phyloP scores from a whole-genome alignment of 768 basidiomycete species.

The Pulveroboletus sp. region DNA sequence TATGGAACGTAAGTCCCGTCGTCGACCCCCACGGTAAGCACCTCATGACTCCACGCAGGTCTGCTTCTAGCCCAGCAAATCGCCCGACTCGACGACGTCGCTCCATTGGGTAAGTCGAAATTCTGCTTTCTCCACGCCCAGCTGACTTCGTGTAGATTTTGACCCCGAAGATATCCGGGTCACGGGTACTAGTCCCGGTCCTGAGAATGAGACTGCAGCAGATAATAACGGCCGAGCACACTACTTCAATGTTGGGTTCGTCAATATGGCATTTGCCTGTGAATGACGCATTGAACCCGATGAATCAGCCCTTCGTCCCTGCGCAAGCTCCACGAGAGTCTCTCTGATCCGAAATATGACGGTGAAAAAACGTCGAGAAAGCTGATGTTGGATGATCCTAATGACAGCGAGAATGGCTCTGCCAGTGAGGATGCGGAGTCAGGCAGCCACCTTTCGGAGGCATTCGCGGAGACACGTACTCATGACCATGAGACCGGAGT shows the following conservation, averaged over 20 bases:
- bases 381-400: conserved; percentile 41
- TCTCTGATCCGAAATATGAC: conserved; percentile 76
- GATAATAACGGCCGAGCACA: conserved; percentile 55
- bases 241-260: conserved; percentile 81
- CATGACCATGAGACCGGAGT: conserved; percentile 11
- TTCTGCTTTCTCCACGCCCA: conserved; percentile 2
- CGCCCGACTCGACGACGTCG: conserved; percentile 67
- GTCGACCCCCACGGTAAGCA: background rate
- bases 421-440: conserved; percentile 13
- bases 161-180: conserved; percentile 66
- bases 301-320: conserved; percentile 59
- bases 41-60: conserved; percentile 26
- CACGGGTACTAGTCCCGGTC: conserved; percentile 39
- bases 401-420: conserved; percentile 9
- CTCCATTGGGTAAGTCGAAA: conserved; percentile 56
- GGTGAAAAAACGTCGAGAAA: conserved; percentile 62
- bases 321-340: conserved; percentile 57
- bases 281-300: conserved; percentile 3
- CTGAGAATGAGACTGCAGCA: conserved; percentile 27
- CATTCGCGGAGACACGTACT: background rate
- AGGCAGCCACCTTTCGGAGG: conserved; percentile 21
- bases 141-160: conserved; percentile 43
- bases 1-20: conserved; percentile 28
- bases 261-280: conserved; percentile 20
- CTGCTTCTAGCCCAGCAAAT: conserved; percentile 77